phyloP scores from a whole-genome alignment of 2,329 filamentous ascomycete species.

The Rhexocercosporidium sp. region DNA sequence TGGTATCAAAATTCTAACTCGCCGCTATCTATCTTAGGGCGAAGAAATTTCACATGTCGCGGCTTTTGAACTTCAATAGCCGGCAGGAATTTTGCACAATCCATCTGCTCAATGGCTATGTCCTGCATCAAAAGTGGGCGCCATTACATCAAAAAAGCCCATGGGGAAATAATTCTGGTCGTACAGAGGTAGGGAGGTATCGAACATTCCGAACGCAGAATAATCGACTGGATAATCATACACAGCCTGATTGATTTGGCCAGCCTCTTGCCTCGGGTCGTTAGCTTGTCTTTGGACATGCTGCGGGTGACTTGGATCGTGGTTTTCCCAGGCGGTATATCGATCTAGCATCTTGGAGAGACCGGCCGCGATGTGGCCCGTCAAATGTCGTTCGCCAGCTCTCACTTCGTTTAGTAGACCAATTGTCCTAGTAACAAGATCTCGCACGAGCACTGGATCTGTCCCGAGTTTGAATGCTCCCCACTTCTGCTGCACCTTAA shows the following conservation, averaged over 20 bases:
- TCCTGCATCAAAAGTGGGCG: slow-evolving; percentile 11
- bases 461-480: slow-evolving; percentile 43
- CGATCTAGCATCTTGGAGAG: slow-evolving; percentile 44
- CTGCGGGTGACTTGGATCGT: background rate
- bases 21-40: background rate
- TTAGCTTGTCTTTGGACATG: background rate
- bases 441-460: slow-evolving; percentile 42
- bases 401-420: slow-evolving; percentile 40
- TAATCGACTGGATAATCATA: slow-evolving; percentile 3
- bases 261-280: background rate
- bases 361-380: slow-evolving; percentile 46
- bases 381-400: slow-evolving; percentile 45
- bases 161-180: slow-evolving; percentile 33
- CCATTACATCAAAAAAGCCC: slow-evolving; percentile 34
- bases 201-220: slow-evolving; percentile 33
- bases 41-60: background rate
- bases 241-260: background rate
- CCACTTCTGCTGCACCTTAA: slow-evolving; percentile 45
- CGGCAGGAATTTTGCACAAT: background rate
- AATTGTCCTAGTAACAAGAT: slow-evolving; percentile 43
- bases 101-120: background rate
- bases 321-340: slow-evolving; percentile 16
- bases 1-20: background rate
- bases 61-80: background rate
- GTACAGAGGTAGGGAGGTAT: slow-evolving; percentile 31